These are phyloP conservation scores for Blastomyces silverae DNA, from an alignment of 2,329 filamentous ascomycete genomes.

Conservation along the genomic window DNA sequence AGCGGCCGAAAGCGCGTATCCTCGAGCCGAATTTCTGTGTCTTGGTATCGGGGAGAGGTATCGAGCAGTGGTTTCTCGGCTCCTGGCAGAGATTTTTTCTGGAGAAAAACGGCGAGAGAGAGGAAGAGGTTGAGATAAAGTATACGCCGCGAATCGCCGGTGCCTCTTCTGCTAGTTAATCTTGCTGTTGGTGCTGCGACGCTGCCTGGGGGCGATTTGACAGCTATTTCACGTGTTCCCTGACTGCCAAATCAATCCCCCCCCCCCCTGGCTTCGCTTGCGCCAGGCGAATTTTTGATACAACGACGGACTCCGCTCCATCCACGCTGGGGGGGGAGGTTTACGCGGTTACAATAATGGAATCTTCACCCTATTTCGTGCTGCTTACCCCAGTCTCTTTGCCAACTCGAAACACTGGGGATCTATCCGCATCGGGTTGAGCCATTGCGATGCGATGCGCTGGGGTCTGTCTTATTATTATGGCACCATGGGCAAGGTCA, in stretches of 20 bases:
- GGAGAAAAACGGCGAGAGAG: background rate
- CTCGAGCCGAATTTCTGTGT: background rate
- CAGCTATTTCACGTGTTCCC: background rate
- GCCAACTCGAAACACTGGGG: background rate
- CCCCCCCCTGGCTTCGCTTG: background rate
- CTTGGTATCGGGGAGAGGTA: background rate
- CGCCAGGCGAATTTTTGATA: too few species aligned
- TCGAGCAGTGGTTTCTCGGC: background rate
- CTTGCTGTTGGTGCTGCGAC: background rate
- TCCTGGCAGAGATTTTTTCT: background rate
- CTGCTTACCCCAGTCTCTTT: background rate
- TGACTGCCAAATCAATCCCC: too few species aligned
- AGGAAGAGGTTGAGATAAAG: background rate
- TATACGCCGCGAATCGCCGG: background rate
- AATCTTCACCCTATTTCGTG: background rate
- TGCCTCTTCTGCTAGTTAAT: background rate
- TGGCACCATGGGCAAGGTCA: background rate
- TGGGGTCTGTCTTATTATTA: background rate
- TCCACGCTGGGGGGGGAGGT: background rate
- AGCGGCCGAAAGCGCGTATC: background rate
- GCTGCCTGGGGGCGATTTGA: background rate
- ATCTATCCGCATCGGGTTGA: background rate
- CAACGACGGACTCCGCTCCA: too few species aligned
- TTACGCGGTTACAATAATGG: background rate
- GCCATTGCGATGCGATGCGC: background rate